Conservation (phyloP, 1,284 basidiomycete species). For the Leccinum pseudoinsigne region DNA sequence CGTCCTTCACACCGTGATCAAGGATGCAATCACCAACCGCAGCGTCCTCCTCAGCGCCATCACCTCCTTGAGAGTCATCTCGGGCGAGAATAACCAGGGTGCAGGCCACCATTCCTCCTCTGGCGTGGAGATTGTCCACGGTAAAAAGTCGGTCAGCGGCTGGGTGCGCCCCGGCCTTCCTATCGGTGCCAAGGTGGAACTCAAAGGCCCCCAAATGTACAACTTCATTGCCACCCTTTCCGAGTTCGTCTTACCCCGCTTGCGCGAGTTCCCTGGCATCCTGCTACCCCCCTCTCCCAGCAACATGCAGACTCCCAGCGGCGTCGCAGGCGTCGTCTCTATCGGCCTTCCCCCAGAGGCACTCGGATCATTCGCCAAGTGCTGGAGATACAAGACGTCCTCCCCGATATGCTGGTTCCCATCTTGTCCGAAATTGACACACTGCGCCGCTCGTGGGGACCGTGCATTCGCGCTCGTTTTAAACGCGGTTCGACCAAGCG, state of each 20-base stretch:
- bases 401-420: too few relatives aligned
- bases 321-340: slow-evolving; percentile 84
- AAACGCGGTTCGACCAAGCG: too few relatives aligned
- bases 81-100: slow-evolving; percentile 75
- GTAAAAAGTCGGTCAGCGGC: slow-evolving; percentile 79
- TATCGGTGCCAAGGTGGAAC: slow-evolving; percentile 81
- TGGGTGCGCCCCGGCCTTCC: slow-evolving; percentile 77
- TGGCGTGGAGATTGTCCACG: slow-evolving; percentile 82
- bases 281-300: slow-evolving; percentile 66
- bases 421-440: too few relatives aligned
- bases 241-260: slow-evolving; percentile 92
- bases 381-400: too few relatives aligned
- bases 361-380: slow-evolving; percentile 73
- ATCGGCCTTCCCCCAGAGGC: slow-evolving; percentile 86
- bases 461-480: too few relatives aligned
- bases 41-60: slow-evolving; percentile 81
- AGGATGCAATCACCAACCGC: slow-evolving; percentile 77
- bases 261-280: slow-evolving; percentile 90
- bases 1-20: slow-evolving; percentile 82
- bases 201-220: slow-evolving; percentile 91
- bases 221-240: slow-evolving; percentile 88
- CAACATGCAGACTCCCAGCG: slow-evolving; percentile 66
- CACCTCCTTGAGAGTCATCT: slow-evolving; percentile 86
- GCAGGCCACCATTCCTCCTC: slow-evolving; percentile 67
- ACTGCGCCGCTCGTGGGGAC: too few relatives aligned